These are phyloP conservation scores for Abrus pulchellus DNA, from an alignment of 306 rosid genomes.

Conservation along the genomic window DNA sequence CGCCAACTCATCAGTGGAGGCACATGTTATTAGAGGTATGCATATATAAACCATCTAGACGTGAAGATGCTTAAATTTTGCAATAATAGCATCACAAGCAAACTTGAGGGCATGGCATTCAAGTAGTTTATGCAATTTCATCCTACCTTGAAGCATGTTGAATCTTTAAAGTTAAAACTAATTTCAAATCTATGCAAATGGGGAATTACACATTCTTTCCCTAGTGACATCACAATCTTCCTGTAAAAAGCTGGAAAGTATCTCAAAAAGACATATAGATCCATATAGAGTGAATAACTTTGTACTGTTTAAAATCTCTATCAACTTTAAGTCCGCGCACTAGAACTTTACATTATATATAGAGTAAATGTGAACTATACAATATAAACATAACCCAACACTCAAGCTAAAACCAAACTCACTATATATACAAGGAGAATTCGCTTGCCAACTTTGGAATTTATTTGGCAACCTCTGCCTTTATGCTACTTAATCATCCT, in stretches of 20 bases:
- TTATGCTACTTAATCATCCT: constrained; percentile 60
- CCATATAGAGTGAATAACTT: constrained; percentile 11
- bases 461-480: constrained; percentile 14
- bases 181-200: not conserved
- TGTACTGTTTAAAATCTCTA: constrained; percentile 23
- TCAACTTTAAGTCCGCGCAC: constrained; percentile 19
- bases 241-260: not conserved
- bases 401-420: constrained; percentile 45
- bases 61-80: constrained; percentile 1
- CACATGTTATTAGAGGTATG: not conserved
- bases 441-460: constrained; percentile 42
- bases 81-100: not conserved
- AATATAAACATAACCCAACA: constrained; percentile 41
- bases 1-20: not conserved
- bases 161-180: not conserved
- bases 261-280: constrained; percentile 11
- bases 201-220: not conserved
- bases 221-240: constrained; percentile 11
- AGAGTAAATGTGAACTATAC: constrained; percentile 45
- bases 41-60: not conserved
- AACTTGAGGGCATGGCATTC: not conserved
- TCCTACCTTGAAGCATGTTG: constrained; percentile 7
- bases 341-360: constrained; percentile 45
- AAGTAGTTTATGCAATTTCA: not conserved
- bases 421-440: constrained; percentile 55